Evolutionary conservation across 2,329 filamentous ascomycete species (phyloP), one percentile per base, ranked within the genome.

Genomic region (Stagonosporopsis vannaccii): DNA sequence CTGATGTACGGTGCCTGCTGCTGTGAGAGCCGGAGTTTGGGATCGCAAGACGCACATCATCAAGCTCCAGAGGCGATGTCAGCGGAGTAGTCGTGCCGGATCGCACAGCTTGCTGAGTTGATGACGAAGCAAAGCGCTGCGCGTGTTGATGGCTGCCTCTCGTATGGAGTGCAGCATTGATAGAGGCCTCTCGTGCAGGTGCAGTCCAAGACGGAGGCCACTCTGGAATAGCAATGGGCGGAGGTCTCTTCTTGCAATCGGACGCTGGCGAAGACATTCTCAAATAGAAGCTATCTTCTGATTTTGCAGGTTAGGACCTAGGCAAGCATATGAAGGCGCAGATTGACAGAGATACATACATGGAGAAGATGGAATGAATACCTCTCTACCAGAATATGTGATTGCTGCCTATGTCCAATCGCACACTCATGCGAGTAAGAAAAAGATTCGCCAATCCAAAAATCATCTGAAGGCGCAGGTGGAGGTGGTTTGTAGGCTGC

Each of bases 221-320:
- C 28, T 47, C 28, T 13, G 67, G 65, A 4, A 72, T 56, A 4
- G 55, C 37, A 32, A 71, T 70, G 2, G 67, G 68, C 28, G 68
- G 65, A 15, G 69, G 71, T 35, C 67, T 67, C 55, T 60, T 70
- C 61, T 64, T 70, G n/a, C 58, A 47, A 13, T 62, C 63, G 12
- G 46, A 28, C 17, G 48, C 26, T 15, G 51, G 47, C 8, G 59
- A 37, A 6, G 66, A 56, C 68, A 72, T 72, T 4, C 30, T 41
- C 7, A 7, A 13, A 20, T 7, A 35, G 39, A 47, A 20, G 8
- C 1, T 11, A 8, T 23, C n/a, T 20, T 37, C 30, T 39, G 15
- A 8, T 15, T 2, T 22, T 11, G 28, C 7, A 20, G 15, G 13
- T 47, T 9, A 51, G 19, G 8, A 13, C 8, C 17, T 8, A 20